Evolutionary conservation across 805 yeast species (phyloP).

Genomic region (Saturnispora besseyi): DNA sequence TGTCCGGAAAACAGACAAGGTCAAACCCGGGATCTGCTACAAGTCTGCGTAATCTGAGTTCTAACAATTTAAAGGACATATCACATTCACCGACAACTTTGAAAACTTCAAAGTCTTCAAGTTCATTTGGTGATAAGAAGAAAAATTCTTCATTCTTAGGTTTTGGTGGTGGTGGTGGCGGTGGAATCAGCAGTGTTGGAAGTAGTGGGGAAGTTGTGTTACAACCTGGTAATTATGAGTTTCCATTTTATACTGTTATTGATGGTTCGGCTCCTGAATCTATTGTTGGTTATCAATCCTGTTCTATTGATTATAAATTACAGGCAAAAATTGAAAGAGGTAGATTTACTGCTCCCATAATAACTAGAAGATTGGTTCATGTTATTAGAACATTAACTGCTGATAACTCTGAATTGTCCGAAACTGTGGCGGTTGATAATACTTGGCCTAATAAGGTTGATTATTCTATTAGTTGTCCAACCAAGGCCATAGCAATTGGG

Average conservation of each 20-base stretch:
- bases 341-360: constrained; percentile 56
- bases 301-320: constrained; percentile 60
- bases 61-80: constrained; percentile 31
- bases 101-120: constrained; percentile 23
- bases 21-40: constrained; percentile 36
- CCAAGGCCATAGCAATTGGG: constrained; percentile 87
- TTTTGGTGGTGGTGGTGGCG: not conserved
- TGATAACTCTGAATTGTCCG: constrained; percentile 79
- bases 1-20: constrained; percentile 26
- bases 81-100: constrained; percentile 6
- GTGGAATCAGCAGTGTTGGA: not conserved
- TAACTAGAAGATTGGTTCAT: constrained; percentile 63
- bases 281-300: constrained; percentile 82
- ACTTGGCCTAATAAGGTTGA: constrained; percentile 94
- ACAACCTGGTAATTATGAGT: constrained; percentile 73
- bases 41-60: constrained; percentile 32
- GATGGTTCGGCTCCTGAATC: constrained; percentile 86
- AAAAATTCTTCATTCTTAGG: not conserved
- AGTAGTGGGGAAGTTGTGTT: constrained; percentile 28
- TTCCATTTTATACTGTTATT: constrained; percentile 77
- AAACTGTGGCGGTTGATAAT: constrained; percentile 88
- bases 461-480: constrained; percentile 76
- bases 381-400: constrained; percentile 81
- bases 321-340: constrained; percentile 81
- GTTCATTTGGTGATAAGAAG: not conserved